Evolutionary conservation across 768 basidiomycete genomes (phyloP).

Genomic region (Lentinus tigrinus): DNA sequence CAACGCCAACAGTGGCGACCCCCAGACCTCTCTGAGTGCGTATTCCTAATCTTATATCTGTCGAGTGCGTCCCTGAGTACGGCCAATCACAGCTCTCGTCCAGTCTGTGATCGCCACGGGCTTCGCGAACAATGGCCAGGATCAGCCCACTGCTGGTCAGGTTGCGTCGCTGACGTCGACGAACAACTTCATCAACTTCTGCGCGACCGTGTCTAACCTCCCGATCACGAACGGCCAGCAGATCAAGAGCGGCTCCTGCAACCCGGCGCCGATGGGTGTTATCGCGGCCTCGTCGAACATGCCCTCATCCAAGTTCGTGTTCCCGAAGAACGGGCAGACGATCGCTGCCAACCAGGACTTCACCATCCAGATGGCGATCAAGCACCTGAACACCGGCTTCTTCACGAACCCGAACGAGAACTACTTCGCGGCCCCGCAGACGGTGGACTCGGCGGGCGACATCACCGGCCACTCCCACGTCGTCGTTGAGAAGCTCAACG

Average conservation of each 20-base stretch:
- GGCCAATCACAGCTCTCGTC: conserved; percentile 34
- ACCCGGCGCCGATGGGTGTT: conserved; percentile 51
- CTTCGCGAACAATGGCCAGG: conserved; percentile 52
- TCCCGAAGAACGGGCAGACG: conserved; percentile 47
- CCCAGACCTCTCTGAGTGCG: conserved; percentile 45
- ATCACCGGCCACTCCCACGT: conserved; percentile 65
- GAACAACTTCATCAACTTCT: conserved; percentile 76
- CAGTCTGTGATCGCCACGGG: conserved; percentile 50
- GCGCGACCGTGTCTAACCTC: conserved; percentile 44
- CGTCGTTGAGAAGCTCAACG: conserved; percentile 51
- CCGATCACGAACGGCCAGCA: conserved; percentile 64
- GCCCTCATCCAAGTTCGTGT: conserved; percentile 55
- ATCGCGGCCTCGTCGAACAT: conserved; percentile 52
- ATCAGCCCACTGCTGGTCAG: conserved; percentile 39
- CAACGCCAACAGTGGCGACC: conserved; percentile 31
- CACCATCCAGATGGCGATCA: conserved; percentile 50
- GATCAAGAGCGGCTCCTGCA: conserved; percentile 47
- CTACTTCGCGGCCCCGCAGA: conserved; percentile 54
- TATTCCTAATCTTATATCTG: neutral
- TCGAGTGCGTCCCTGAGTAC: neutral
- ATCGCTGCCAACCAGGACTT: conserved; percentile 48
- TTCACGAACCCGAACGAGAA: conserved; percentile 57
- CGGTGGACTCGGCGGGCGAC: conserved; percentile 45
- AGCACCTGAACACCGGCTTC: conserved; percentile 48
- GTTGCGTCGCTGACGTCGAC: conserved; percentile 54